Evolutionary conservation across 75 land plant genomes (phyloP).

Genomic region (Selaginella moellendorffii): DNA sequence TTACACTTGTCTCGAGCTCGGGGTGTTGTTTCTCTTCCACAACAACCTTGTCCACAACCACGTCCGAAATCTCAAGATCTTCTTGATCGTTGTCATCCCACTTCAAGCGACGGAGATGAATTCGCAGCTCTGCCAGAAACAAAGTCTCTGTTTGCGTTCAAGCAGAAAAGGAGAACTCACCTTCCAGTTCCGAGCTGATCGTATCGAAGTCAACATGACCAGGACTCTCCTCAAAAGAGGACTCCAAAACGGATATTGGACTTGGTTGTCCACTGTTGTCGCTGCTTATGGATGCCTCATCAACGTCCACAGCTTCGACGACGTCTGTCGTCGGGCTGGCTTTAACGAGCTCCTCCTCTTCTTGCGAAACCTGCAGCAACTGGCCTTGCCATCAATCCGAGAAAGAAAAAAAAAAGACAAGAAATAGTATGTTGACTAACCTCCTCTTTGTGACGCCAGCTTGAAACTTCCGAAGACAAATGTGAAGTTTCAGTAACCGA

Average conservation of each 20-base stretch:
- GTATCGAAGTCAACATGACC: not conserved
- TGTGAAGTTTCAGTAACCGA: too few relatives aligned
- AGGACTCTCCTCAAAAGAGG: constrained; percentile 15
- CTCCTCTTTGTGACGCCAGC: too few relatives aligned
- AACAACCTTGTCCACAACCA: not conserved
- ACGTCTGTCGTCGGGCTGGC: not conserved
- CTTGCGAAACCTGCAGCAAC: not conserved
- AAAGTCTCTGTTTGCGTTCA: too few relatives aligned
- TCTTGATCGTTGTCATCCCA: not conserved
- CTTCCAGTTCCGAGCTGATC: constrained; percentile 7
- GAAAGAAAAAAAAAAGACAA: too few relatives aligned
- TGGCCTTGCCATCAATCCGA: too few relatives aligned
- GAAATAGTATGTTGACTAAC: too few relatives aligned
- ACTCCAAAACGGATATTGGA: constrained; percentile 66
- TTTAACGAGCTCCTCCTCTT: too few relatives aligned
- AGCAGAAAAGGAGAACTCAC: not conserved
- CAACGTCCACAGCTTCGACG: not conserved
- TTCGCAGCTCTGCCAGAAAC: constrained; percentile 13
- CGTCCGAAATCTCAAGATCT: not conserved
- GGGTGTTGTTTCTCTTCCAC: not conserved
- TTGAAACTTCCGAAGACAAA: too few relatives aligned
- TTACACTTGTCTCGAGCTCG: not conserved
- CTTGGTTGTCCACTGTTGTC: constrained; percentile 48
- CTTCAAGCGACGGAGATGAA: not conserved
- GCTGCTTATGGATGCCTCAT: not conserved